Conservation (phyloP, 2,329 filamentous ascomycete genomes). For the Fusarium annulatum region DNA sequence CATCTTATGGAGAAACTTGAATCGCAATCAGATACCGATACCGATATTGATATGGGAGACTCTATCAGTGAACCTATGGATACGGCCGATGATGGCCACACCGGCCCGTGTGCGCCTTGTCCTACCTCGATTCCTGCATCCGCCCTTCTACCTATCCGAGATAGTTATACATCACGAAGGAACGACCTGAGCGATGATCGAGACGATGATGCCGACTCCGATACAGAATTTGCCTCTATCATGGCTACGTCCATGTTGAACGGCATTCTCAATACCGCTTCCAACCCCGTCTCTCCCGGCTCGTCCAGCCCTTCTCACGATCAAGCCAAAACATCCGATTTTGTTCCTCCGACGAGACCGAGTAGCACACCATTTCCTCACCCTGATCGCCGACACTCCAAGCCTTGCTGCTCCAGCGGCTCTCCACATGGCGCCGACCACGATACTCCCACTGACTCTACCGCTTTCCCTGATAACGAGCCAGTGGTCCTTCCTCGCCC, state of each 20-base stretch:
- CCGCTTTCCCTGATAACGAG: slow-evolving; percentile 32
- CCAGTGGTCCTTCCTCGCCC: slow-evolving; percentile 28
- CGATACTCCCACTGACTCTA: slow-evolving; percentile 25
- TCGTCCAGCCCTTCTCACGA: slow-evolving; percentile 64
- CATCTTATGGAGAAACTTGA: slow-evolving; percentile 41
- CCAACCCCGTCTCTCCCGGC: slow-evolving; percentile 67
- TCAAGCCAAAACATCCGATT: slow-evolving; percentile 55
- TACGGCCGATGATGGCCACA: slow-evolving; percentile 36
- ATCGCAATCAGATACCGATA: slow-evolving; percentile 35
- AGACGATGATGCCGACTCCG: slow-evolving; percentile 39
- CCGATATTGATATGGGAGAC: slow-evolving; percentile 33
- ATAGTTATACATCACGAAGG: slow-evolving; percentile 35
- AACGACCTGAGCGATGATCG: slow-evolving; percentile 26
- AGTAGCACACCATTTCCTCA: slow-evolving; percentile 71
- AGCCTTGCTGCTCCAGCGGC: slow-evolving; percentile 44
- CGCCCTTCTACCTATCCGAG: slow-evolving; percentile 40
- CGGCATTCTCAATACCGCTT: slow-evolving; percentile 54
- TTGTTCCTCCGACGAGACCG: slow-evolving; percentile 57
- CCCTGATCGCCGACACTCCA: slow-evolving; percentile 58
- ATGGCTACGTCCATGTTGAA: slow-evolving; percentile 53
- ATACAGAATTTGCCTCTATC: slow-evolving; percentile 51
- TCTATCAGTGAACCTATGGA: slow-evolving; percentile 45
- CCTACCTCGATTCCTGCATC: slow-evolving; percentile 35
- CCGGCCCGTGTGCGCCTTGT: slow-evolving; percentile 29
- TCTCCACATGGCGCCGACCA: slow-evolving; percentile 40